Percentiles rank a stretch among this genome's conserved stretches.
Conservation (phyloP, 805 yeast genomes). For the Nakazawaea ishiwadae region DNA sequence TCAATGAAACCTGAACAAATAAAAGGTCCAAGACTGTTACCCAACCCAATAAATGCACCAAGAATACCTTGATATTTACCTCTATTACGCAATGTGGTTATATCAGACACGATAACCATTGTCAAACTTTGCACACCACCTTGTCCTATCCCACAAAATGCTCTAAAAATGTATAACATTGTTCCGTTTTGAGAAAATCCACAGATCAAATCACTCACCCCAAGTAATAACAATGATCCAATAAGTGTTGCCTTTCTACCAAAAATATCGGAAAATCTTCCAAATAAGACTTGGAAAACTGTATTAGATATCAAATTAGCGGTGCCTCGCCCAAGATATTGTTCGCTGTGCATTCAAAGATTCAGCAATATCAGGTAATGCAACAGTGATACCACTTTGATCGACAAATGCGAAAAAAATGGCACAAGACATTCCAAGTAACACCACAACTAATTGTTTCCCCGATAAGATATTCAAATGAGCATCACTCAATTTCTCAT, state of each 20-base stretch:
- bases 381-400: slow-evolving; percentile 44
- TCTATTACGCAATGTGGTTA: slow-evolving; percentile 44
- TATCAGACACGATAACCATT: slow-evolving; percentile 51
- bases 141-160: slow-evolving; percentile 49
- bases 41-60: slow-evolving; percentile 44
- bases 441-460: slow-evolving; percentile 6
- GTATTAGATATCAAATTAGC: slow-evolving; percentile 45
- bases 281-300: slow-evolving; percentile 48
- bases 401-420: slow-evolving; percentile 34
- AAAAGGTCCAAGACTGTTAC: slow-evolving; percentile 52
- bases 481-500: slow-evolving; percentile 12
- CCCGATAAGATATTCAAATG: slow-evolving; percentile 8
- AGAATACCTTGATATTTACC: slow-evolving; percentile 54
- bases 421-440: slow-evolving; percentile 8
- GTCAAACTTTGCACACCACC: slow-evolving; percentile 47
- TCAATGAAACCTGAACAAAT: slow-evolving; percentile 46
- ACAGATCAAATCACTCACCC: slow-evolving; percentile 42
- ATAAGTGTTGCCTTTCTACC: slow-evolving; percentile 44
- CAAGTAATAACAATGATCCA: slow-evolving; percentile 32
- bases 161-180: slow-evolving; percentile 46
- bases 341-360: slow-evolving; percentile 39
- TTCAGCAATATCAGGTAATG: slow-evolving; percentile 41
- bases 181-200: slow-evolving; percentile 44
- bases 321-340: slow-evolving; percentile 54
- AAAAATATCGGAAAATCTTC: slow-evolving; percentile 49